Evolutionary conservation across 192 early-diverging fungal species (phyloP), one percentile per base, ranked within the genome.

Genomic region (Entophlyctis helioformis): DNA sequence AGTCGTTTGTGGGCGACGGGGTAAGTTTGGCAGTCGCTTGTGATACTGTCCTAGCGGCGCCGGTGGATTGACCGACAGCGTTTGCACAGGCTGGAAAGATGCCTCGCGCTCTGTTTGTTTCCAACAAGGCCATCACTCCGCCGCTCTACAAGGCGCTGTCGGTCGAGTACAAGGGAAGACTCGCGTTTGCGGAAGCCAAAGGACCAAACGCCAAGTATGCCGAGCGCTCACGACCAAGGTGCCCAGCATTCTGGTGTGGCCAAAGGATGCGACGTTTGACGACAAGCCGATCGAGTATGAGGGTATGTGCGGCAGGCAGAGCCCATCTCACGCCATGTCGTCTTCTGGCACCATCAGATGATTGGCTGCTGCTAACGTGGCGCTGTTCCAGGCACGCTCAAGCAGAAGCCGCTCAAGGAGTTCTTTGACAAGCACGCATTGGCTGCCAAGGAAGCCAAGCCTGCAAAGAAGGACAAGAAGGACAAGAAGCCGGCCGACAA

Each of bases 141-240:
- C 73, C 84, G 28, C 72, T 97, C 34, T 87, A 87, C 68, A 91
- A 89, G 56, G 86, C 86, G 19, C 49, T 97, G 12, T 85, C 85
- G 8, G 72, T 82, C 22, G 81, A 84, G 43, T 84, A 83, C 57
- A 61, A 72, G 46, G 60, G 75, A 48, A 67, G 71, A 19, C 60
- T 94, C 50, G 33, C 66, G 20, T 75, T 94, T 44, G 90, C 80
- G 0, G 83, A 88, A 38, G 76, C 87, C 13, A 62, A 69, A 25
- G 54, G 67, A 8, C 61, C 78, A 1, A 75, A 68, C 16, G 50
- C 54, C 31, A 60, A 60, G 1, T 19, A 19, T 81, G 24, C 64
- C 67, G 6, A 69, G 66, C 29, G 69, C 82, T 36, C 68, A 76
- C 23, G 53, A 51, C 66, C 0, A 54, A 41, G 5, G 72, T 83